phyloP scores from a whole-genome alignment of 2,329 filamentous ascomycete species.

The Exophiala mesophila region DNA sequence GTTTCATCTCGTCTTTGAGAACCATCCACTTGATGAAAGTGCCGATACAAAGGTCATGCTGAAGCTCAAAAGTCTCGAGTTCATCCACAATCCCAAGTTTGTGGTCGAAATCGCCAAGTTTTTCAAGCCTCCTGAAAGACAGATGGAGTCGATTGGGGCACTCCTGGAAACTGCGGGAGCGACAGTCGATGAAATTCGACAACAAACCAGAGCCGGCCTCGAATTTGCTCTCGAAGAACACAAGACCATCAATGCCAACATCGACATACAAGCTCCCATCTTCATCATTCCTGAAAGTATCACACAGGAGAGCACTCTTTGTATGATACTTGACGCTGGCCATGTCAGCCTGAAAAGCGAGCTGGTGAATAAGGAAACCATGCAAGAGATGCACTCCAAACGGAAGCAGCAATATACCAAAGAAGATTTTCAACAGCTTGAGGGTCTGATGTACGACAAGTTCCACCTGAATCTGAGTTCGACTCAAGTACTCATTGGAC shows the following conservation, averaged over 20 bases:
- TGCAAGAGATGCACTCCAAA: conserved; percentile 86
- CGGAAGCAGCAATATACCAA: conserved; percentile 83
- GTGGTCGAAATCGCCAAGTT: conserved; percentile 88
- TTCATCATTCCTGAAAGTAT: conserved; percentile 97
- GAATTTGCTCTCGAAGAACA: conserved; percentile 97
- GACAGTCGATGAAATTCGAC: conserved; percentile 87
- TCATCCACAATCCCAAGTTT: conserved; percentile 95
- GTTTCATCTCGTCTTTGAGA: conserved; percentile 87
- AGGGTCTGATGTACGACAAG: conserved; percentile 95
- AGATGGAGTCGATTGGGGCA: conserved; percentile 97
- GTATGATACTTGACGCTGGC: conserved; percentile 91
- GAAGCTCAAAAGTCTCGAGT: conserved; percentile 90
- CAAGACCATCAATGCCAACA: conserved; percentile 93
- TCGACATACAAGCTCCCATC: conserved; percentile 90
- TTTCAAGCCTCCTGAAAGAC: conserved; percentile 90
- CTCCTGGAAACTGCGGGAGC: conserved; percentile 93
- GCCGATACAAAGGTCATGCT: conserved; percentile 86
- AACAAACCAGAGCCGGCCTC: conserved; percentile 91
- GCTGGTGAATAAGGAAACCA: conserved; percentile 82
- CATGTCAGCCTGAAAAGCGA: conserved; percentile 93
- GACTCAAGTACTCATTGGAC: conserved; percentile 91
- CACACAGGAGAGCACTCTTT: conserved; percentile 71
- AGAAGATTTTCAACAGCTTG: conserved; percentile 79
- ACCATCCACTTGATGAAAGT: conserved; percentile 88
- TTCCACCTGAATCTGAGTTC: conserved; percentile 90